Conservation (phyloP, 192 early-diverging fungal species). For the Backusella sp. region DNA sequence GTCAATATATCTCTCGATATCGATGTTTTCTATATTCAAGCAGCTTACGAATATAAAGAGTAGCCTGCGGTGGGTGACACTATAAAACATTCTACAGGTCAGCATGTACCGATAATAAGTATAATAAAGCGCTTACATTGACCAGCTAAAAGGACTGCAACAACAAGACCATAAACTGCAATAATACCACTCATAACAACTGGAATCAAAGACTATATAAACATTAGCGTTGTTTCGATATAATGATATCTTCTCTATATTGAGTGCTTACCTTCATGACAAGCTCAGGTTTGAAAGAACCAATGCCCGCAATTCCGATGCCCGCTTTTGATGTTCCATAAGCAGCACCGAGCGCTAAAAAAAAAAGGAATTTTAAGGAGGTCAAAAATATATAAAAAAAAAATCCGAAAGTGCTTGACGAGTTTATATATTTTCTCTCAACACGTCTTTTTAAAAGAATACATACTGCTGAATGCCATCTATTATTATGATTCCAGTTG, state of each 20-base stretch:
- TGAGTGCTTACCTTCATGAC: conserved; percentile 66
- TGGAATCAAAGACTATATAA: conserved; percentile 69
- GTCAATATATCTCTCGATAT: neutral
- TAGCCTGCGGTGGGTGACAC: conserved; percentile 22
- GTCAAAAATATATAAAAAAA: too few relatives aligned
- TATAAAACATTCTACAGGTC: neutral
- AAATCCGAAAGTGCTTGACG: neutral
- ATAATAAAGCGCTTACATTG: conserved; percentile 57
- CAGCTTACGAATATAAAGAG: conserved; percentile 56
- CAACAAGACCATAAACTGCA: conserved; percentile 97
- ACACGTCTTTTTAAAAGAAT: neutral
- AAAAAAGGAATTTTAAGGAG: neutral
- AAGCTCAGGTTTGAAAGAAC: conserved; percentile 82
- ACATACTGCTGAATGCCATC: conserved; percentile 32
- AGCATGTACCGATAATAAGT: too few relatives aligned
- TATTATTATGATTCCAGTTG: neutral
- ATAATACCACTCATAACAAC: conserved; percentile 99
- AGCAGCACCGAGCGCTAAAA: conserved; percentile 78
- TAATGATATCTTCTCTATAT: neutral
- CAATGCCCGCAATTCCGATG: conserved; percentile 85
- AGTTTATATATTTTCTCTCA: neutral
- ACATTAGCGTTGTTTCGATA: too few relatives aligned
- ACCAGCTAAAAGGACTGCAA: conserved; percentile 87
- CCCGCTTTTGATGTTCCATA: conserved; percentile 93
- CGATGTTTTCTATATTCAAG: neutral